A percentile compares a stretch with the other conserved stretches of the same genome.
Evolutionary conservation across 2,329 filamentous ascomycete species (phyloP).

Genomic region (Aspergillus texensis): DNA sequence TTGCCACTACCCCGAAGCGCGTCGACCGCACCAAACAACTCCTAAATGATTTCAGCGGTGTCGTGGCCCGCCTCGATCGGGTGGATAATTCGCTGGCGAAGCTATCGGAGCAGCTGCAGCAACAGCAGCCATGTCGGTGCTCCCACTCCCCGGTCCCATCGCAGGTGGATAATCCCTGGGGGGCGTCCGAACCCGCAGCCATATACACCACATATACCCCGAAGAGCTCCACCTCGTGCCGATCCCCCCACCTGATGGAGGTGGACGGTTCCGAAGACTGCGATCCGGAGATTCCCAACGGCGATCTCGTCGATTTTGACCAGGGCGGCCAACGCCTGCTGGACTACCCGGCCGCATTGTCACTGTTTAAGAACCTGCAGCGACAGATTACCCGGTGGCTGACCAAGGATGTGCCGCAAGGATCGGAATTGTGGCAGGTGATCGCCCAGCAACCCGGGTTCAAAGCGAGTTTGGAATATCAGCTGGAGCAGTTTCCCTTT

Average conservation of each 20-base stretch:
- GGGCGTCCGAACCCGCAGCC: not conserved
- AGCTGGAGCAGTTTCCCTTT: not conserved
- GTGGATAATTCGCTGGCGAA: not conserved
- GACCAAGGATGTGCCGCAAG: not conserved
- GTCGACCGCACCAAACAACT: constrained; percentile 3
- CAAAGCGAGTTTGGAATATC: not conserved
- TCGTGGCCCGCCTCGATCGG: not conserved
- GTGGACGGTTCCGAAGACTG: not conserved
- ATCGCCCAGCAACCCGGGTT: not conserved
- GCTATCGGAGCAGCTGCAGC: not conserved
- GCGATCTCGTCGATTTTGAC: not conserved
- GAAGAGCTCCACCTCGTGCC: not conserved
- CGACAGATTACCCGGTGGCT: not conserved
- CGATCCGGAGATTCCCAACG: not conserved
- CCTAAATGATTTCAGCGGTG: not conserved
- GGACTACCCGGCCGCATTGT: not conserved
- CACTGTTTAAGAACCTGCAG: not conserved
- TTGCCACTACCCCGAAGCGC: not conserved
- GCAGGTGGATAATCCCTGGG: not conserved
- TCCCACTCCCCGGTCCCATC: not conserved
- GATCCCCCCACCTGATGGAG: not conserved
- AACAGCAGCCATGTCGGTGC: not conserved
- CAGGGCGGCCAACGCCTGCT: not conserved
- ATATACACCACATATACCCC: not conserved
- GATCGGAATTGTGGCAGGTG: not conserved